Evolutionary conservation across 345 rosid genomes (phyloP), one percentile per base, ranked within the genome.

Genomic region (Leavenworthia alabamica): DNA sequence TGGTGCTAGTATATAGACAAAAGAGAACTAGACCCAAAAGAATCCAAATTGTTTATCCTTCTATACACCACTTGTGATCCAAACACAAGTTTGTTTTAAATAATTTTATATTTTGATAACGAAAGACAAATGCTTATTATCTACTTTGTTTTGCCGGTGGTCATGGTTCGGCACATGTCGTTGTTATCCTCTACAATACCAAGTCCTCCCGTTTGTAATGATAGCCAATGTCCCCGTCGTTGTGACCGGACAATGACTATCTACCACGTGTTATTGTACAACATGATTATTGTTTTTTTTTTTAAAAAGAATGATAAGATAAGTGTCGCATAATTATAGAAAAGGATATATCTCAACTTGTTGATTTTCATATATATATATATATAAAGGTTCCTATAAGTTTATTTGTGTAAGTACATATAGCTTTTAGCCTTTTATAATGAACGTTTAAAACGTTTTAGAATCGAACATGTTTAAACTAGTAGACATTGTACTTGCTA

Each of bases 181-280:
- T 52, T 49, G 46, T n/a, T n/a, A n/a, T 68, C 60, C 1, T 5
- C 22, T 50, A 12, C 28, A 16, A 52, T 44, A 53, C 54, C 60
- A 51, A 43, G 53, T 60, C 45, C 40, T 57, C 50, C 10, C 56
- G n/a, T 10, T 17, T 40, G 46, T 60, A 32, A 50, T 59, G 53
- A 41, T 53, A 60, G 41, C 59, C 73, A 68, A 68, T 60, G 49
- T n/a, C 52, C 55, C 37, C 16, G 19, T 39, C 41, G n/a, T 19
- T 28, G 33, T 5, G 51, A 57, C 51, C 14, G 33, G 48, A 62
- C 73, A 60, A 44, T 69, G 20, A 4, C 0, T 4, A 37, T 13
- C n/a, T 6, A 51, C 27, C 67, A 52, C 56, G 62, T 69, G 56
- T 35, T 28, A 1, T 12, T 33, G 0, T 33, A 29, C 23, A 51